phyloP scores from a whole-genome alignment of 2,329 filamentous ascomycete genomes.

The Epicoccum nigrum region DNA sequence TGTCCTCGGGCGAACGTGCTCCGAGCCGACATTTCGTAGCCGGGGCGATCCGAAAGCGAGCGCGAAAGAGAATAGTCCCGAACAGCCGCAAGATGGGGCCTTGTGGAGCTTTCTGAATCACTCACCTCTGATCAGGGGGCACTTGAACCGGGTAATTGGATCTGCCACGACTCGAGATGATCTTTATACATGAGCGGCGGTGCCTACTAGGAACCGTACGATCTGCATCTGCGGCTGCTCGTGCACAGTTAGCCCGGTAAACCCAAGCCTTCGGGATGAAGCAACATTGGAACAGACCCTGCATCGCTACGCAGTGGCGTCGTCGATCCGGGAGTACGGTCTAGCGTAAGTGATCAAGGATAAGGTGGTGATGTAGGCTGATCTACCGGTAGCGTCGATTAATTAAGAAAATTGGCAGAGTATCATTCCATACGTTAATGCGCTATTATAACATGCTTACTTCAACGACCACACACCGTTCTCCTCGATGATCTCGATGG shows the following conservation, averaged over 20 bases:
- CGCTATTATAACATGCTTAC: constrained; percentile 37
- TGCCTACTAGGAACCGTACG: not conserved
- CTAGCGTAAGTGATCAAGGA: constrained; percentile 4
- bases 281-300: constrained; percentile 1
- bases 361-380: constrained; percentile 5
- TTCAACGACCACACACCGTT: constrained; percentile 72
- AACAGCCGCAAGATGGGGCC: not conserved
- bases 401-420: not conserved
- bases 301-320: constrained; percentile 7
- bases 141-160: not conserved
- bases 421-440: constrained; percentile 13
- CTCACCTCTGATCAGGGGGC: not conserved
- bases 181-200: not conserved
- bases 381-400: constrained; percentile 2
- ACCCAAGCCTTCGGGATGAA: not conserved
- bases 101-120: constrained; percentile 1
- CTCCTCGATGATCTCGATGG: constrained; percentile 74
- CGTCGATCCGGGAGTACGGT: constrained; percentile 8
- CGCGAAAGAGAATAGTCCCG: not conserved
- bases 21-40: not conserved
- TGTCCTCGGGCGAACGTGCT: not conserved
- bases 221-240: not conserved
- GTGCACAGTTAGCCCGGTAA: constrained; percentile 7
- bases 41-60: not conserved
- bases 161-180: not conserved